Evolutionary conservation across 106 monocot genomes (phyloP).

Genomic region (Dactylorhiza incarnata): DNA sequence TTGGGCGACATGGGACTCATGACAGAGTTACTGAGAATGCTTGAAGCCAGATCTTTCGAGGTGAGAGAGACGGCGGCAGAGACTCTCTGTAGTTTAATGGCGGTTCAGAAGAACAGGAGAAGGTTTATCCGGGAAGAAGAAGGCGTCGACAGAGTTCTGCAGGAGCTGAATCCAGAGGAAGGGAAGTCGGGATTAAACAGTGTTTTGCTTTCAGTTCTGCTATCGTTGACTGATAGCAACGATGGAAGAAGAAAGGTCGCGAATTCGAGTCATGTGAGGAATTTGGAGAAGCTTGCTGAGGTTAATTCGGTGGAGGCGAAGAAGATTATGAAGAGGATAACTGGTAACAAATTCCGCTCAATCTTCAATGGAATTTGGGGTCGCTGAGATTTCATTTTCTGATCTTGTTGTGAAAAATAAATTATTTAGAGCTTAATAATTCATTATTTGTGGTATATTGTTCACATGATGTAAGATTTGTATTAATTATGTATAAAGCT

Average conservation of each 20-base stretch:
- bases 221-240: conserved; percentile 37
- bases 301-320: conserved; percentile 36
- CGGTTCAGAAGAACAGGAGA: conserved; percentile 32
- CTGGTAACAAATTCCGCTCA: neutral
- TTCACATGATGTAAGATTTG: neutral
- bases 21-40: conserved; percentile 28
- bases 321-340: conserved; percentile 24
- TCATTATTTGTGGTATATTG: neutral
- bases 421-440: neutral
- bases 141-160: conserved; percentile 34
- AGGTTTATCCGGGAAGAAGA: conserved; percentile 45
- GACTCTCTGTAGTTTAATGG: conserved; percentile 26
- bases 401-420: neutral
- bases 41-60: conserved; percentile 23
- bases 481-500: neutral
- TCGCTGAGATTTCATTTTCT: neutral
- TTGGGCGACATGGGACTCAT: conserved; percentile 44
- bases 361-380: conserved; percentile 20
- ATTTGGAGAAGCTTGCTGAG: conserved; percentile 50
- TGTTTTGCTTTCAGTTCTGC: conserved; percentile 33
- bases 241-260: conserved; percentile 49
- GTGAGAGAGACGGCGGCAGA: conserved; percentile 35
- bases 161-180: conserved; percentile 35
- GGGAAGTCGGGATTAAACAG: conserved; percentile 29
- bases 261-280: conserved; percentile 29